Evolutionary conservation across 441 rosid genomes (phyloP).

Genomic region (Erodium moschatum): DNA sequence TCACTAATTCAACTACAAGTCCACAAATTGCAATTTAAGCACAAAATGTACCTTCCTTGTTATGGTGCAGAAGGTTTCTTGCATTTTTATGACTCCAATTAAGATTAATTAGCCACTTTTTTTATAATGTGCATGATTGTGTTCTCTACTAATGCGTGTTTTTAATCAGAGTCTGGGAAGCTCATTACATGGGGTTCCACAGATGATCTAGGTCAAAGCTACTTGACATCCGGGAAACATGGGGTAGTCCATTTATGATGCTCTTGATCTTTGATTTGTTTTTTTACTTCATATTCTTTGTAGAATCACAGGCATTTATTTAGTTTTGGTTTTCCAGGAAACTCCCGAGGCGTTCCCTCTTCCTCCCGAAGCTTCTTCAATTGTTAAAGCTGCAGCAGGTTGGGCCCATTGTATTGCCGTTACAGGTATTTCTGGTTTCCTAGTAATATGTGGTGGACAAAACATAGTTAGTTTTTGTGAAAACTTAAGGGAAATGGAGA

Average conservation of each 20-base stretch:
- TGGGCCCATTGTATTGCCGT: conserved; percentile 96
- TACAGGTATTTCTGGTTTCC: conserved; percentile 44
- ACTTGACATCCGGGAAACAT: conserved; percentile 88
- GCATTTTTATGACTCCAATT: background rate
- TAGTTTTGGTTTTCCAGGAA: conserved; percentile 43
- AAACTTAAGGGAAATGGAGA: background rate
- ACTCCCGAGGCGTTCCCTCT: conserved; percentile 90
- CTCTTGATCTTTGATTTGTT: conserved; percentile 18
- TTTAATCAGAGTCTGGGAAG: conserved; percentile 70
- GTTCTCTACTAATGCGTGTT: conserved; percentile 5
- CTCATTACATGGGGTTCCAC: conserved; percentile 98
- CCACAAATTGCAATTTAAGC: background rate
- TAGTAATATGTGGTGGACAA: background rate
- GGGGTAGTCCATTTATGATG: conserved; percentile 50
- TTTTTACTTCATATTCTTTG: background rate
- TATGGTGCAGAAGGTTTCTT: background rate
- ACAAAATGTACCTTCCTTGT: background rate
- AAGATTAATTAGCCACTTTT: background rate
- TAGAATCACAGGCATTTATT: conserved; percentile 11
- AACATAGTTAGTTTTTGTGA: background rate
- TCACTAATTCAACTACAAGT: background rate
- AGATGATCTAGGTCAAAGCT: conserved; percentile 96
- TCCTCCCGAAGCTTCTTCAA: conserved; percentile 47
- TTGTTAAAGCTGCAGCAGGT: conserved; percentile 81
- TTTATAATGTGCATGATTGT: background rate